These are phyloP conservation scores for Ganoderma sinense DNA, from an alignment of 1,284 basidiomycete genomes.

Conservation along the genomic window DNA sequence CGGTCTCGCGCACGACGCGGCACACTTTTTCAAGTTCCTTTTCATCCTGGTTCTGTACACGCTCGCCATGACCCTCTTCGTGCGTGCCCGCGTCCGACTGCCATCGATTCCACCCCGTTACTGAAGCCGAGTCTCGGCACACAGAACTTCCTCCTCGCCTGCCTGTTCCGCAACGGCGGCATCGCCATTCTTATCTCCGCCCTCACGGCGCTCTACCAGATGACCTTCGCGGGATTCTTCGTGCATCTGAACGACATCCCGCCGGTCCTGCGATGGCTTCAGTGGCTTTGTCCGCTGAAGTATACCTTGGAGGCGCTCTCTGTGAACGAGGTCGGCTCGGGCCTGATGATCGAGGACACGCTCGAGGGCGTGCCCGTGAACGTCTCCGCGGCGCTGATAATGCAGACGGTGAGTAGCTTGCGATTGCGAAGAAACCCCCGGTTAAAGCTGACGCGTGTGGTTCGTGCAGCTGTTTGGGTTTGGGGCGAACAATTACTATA, in stretches of 20 bases:
- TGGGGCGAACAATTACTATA: constrained; percentile 76
- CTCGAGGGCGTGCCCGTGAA: constrained; percentile 84
- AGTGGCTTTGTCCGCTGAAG: constrained; percentile 80
- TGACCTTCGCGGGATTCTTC: constrained; percentile 89
- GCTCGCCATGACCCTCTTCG: constrained; percentile 84
- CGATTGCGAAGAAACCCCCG: neutral
- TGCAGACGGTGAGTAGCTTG: constrained; percentile 70
- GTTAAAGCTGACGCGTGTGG: constrained; percentile 12
- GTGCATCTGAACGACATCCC: constrained; percentile 84
- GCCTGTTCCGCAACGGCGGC: constrained; percentile 83
- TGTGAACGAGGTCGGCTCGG: constrained; percentile 89
- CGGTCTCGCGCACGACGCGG: constrained; percentile 66
- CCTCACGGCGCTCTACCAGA: constrained; percentile 79
- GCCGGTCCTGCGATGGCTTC: constrained; percentile 86
- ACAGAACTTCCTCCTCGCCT: constrained; percentile 90
- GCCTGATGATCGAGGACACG: constrained; percentile 82
- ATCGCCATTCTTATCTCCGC: constrained; percentile 87
- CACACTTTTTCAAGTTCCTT: constrained; percentile 47
- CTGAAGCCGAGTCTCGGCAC: neutral
- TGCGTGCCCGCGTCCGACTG: constrained; percentile 46
- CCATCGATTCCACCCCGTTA: no score
- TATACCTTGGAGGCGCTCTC: constrained; percentile 84
- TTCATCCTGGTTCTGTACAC: constrained; percentile 60
- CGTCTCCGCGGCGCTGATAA: constrained; percentile 82
- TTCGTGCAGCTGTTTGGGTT: constrained; percentile 82